Evolutionary conservation across 2,329 filamentous ascomycete species (phyloP).

Genomic region (Dactylellina sp.): DNA sequence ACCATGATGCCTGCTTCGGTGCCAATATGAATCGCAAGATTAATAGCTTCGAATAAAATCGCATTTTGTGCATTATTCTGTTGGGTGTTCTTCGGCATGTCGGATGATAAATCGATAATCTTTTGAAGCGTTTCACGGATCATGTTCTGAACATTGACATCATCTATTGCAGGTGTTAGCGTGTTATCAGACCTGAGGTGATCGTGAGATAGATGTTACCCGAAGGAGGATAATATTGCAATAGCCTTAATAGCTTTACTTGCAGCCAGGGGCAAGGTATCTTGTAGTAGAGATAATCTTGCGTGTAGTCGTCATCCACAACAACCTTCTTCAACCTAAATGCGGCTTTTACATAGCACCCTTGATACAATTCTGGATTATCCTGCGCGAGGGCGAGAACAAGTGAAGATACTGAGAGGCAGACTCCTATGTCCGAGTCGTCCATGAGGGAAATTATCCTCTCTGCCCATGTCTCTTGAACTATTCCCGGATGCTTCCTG

Average conservation of each 20-base stretch:
- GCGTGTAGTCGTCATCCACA: constrained; percentile 86
- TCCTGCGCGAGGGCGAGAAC: constrained; percentile 96
- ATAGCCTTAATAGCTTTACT: constrained; percentile 87
- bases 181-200: constrained; percentile 56
- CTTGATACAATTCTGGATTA: constrained; percentile 91
- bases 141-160: constrained; percentile 89
- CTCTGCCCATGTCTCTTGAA: constrained; percentile 97
- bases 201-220: constrained; percentile 68
- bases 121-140: constrained; percentile 91
- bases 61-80: constrained; percentile 99
- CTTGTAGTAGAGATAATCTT: constrained; percentile 98
- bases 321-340: constrained; percentile 88
- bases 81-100: constrained; percentile 97
- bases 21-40: constrained; percentile 96
- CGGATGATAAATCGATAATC: constrained; percentile 90
- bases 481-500: constrained; percentile 91
- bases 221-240: constrained; percentile 97
- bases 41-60: constrained; percentile 97
- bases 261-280: constrained; percentile 99
- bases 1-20: constrained; percentile 95
- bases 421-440: constrained; percentile 91
- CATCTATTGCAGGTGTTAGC: constrained; percentile 70
- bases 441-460: constrained; percentile 99
- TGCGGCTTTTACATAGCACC: constrained; percentile 92
- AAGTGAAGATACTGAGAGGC: constrained; percentile 92